Evolutionary conservation across 139 green algal genomes (phyloP).

Genomic region (Chlorella sp.): DNA sequence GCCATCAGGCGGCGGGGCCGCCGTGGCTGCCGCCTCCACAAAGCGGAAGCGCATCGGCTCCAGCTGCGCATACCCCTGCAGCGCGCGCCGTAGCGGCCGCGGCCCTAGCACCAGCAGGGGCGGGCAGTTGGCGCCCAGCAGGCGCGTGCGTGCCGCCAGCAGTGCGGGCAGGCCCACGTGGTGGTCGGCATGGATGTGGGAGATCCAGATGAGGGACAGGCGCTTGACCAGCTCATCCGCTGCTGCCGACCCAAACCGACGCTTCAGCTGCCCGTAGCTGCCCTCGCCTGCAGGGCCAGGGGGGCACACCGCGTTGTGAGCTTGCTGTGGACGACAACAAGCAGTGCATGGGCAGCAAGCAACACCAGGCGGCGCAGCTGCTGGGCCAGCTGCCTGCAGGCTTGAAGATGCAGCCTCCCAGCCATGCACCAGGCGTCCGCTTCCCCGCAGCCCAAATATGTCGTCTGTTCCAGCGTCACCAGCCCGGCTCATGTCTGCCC

Average conservation of each 20-base stretch:
- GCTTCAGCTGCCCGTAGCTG: slow-evolving; percentile 86
- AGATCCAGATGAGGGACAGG: slow-evolving; percentile 84
- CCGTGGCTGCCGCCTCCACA: slow-evolving; percentile 54
- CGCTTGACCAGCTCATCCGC: slow-evolving; percentile 33
- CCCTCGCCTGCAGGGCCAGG: slow-evolving; percentile 75
- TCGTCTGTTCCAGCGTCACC: not conserved
- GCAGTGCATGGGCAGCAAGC: not conserved
- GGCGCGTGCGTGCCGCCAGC: slow-evolving; percentile 51
- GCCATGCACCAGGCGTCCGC: not conserved
- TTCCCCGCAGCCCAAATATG: not conserved
- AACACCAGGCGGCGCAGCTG: too few species aligned
- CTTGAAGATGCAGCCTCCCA: too few species aligned
- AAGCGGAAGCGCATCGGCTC: slow-evolving; percentile 74
- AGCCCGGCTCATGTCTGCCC: not conserved
- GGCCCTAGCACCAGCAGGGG: slow-evolving; percentile 90
- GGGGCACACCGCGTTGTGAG: too few species aligned
- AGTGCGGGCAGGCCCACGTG: slow-evolving; percentile 87
- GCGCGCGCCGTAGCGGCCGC: slow-evolving; percentile 69
- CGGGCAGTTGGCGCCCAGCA: slow-evolving; percentile 52
- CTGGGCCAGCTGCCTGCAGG: too few species aligned
- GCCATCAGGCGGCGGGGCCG: not conserved
- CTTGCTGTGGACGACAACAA: not conserved
- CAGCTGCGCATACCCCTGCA: slow-evolving; percentile 69
- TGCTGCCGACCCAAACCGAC: slow-evolving; percentile 63
- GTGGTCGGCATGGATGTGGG: slow-evolving; percentile 98